Evolutionary conservation across 2,329 filamentous ascomycete genomes (phyloP).

Genomic region (Cladosporium halotolerans): DNA sequence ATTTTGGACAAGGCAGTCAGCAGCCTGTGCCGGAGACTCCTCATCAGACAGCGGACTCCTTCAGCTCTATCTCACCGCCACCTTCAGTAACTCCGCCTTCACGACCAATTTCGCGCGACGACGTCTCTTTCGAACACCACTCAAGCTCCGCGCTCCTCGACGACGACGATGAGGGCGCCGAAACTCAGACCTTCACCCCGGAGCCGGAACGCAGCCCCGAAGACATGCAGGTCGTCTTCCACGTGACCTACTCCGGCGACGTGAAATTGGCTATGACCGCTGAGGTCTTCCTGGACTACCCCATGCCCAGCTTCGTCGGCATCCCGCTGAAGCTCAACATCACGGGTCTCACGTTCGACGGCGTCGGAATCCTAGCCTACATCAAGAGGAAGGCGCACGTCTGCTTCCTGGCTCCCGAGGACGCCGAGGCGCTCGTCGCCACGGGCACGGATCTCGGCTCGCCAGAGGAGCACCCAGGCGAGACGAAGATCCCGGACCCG

Average conservation of each 20-base stretch:
- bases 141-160: conserved; percentile 17
- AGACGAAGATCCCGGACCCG: conserved; percentile 9
- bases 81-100: conserved; percentile 41
- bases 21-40: conserved; percentile 21
- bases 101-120: conserved; percentile 37
- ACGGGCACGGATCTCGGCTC: conserved; percentile 22
- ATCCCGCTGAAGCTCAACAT: conserved; percentile 93
- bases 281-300: conserved; percentile 93
- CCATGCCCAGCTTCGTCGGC: conserved; percentile 95
- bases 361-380: conserved; percentile 84
- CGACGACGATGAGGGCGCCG: conserved; percentile 21
- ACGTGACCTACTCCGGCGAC: conserved; percentile 83
- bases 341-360: conserved; percentile 90
- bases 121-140: conserved; percentile 21
- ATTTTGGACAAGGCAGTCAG: conserved; percentile 38
- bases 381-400: conserved; percentile 87
- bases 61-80: conserved; percentile 42
- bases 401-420: conserved; percentile 88
- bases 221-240: conserved; percentile 87
- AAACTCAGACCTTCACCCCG: conserved; percentile 43
- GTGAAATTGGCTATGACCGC: conserved; percentile 84
- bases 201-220: conserved; percentile 69
- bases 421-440: conserved; percentile 63
- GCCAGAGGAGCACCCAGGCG: conserved; percentile 15
- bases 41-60: conserved; percentile 30